These are phyloP conservation scores for Diplosphaera chodatii DNA, from an alignment of 139 green algal species.

Conservation along the genomic window DNA sequence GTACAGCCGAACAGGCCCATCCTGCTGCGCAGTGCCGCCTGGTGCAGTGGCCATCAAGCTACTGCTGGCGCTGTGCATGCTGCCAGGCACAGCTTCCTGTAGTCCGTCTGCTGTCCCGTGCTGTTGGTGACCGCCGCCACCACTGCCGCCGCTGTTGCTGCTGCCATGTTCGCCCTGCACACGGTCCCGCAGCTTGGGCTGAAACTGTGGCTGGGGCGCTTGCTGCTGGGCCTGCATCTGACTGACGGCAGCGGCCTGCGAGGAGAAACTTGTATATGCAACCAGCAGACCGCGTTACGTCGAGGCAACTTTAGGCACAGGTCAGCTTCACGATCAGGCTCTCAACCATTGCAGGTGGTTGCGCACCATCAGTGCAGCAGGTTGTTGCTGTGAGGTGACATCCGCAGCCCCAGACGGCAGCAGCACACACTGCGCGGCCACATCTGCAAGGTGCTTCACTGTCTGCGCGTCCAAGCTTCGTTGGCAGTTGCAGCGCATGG, in stretches of 20 bases:
- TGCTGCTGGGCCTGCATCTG: too few relatives aligned
- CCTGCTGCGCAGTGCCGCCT: not conserved
- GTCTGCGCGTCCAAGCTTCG: not conserved
- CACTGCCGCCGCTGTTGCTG: too few relatives aligned
- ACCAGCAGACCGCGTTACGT: too few relatives aligned
- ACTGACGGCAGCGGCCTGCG: too few relatives aligned
- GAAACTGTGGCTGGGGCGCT: too few relatives aligned
- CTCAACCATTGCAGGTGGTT: too few relatives aligned
- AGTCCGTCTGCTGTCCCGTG: slow-evolving; percentile 4
- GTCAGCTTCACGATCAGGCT: too few relatives aligned
- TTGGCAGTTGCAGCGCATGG: slow-evolving; percentile 10
- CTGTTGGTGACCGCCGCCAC: not conserved
- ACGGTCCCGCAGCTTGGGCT: too few relatives aligned
- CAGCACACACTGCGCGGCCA: not conserved
- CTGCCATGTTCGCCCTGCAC: too few relatives aligned
- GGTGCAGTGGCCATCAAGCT: slow-evolving; percentile 10
- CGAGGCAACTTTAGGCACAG: too few relatives aligned
- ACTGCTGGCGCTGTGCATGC: not conserved
- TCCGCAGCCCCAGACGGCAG: not conserved
- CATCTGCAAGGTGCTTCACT: not conserved
- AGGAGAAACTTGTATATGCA: too few relatives aligned
- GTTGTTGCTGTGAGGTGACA: not conserved
- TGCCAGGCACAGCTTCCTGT: not conserved
- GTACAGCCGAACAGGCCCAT: not conserved
- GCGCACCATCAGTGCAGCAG: too few relatives aligned